Evolutionary conservation across 257 asterid species (phyloP).

Genomic region (Apocynum venetum): DNA sequence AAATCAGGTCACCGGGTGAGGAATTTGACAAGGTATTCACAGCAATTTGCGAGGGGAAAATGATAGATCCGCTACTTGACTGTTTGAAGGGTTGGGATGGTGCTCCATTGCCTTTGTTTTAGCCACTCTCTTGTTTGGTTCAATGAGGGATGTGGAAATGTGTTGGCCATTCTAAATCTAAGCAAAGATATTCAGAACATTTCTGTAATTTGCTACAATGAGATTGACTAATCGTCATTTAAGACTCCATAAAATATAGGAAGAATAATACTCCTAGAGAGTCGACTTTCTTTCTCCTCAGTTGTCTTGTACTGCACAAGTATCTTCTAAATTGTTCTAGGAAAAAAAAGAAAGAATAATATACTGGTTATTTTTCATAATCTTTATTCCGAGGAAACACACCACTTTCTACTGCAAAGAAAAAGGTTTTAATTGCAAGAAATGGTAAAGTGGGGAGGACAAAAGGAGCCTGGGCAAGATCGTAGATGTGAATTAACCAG

Average conservation of each 20-base stretch:
- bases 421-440: neutral
- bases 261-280: no score
- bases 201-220: no score
- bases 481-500: neutral
- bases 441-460: neutral
- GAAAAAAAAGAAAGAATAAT: neutral
- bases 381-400: neutral
- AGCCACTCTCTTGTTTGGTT: neutral
- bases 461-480: neutral
- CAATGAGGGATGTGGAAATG: no score
- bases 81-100: conserved; percentile 30
- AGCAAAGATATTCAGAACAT: no score
- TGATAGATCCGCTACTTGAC: conserved; percentile 21
- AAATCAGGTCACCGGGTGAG: conserved; percentile 24
- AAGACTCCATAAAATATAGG: neutral
- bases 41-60: conserved; percentile 22
- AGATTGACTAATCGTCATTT: no score
- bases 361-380: neutral
- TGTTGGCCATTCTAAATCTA: no score
- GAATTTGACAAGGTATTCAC: conserved; percentile 28
- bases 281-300: neutral
- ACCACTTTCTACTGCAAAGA: neutral
- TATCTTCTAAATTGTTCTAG: no score
- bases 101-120: conserved; percentile 18
- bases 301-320: neutral